Evolutionary conservation across 2,329 filamentous ascomycete genomes (phyloP).

Genomic region (Fusarium caatingaense): DNA sequence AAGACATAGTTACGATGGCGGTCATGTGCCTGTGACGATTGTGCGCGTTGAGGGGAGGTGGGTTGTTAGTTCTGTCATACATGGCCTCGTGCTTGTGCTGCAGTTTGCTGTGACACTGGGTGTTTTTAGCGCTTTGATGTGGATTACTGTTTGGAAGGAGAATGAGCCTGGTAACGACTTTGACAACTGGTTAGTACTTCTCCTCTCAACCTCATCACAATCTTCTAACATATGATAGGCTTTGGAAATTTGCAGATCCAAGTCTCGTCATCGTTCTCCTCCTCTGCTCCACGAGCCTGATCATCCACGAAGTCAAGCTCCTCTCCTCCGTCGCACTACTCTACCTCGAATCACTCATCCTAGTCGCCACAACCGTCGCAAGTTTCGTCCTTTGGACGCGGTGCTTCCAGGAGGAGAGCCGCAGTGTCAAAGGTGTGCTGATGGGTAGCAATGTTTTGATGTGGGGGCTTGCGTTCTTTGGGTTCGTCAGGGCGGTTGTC

Average conservation of each 20-base stretch:
- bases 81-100: slow-evolving; percentile 44
- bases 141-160: slow-evolving; percentile 44
- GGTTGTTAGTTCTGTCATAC: slow-evolving; percentile 39
- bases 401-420: slow-evolving; percentile 40
- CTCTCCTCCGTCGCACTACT: slow-evolving; percentile 46
- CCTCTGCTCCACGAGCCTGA: slow-evolving; percentile 39
- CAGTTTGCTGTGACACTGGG: slow-evolving; percentile 43
- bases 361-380: slow-evolving; percentile 36
- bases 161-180: slow-evolving; percentile 39
- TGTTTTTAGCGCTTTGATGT: slow-evolving; percentile 45
- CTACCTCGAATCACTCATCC: slow-evolving; percentile 45
- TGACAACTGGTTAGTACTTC: slow-evolving; percentile 40
- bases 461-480: slow-evolving; percentile 45
- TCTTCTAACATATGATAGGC: slow-evolving; percentile 32
- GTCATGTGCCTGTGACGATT: slow-evolving; percentile 10
- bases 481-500: slow-evolving; percentile 46
- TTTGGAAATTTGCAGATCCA: slow-evolving; percentile 44
- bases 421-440: slow-evolving; percentile 42
- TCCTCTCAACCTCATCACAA: fast-evolving
- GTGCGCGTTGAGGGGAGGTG: slow-evolving; percentile 22
- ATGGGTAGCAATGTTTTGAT: slow-evolving; percentile 46
- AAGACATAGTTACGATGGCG: slow-evolving; percentile 2
- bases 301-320: slow-evolving; percentile 43
- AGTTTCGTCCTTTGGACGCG: slow-evolving; percentile 40
- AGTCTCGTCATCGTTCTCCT: slow-evolving; percentile 35